Percentiles rank a stretch among this genome's conserved stretches.
phyloP scores from a whole-genome alignment of 768 basidiomycete species.

The Termitomyces sp. region DNA sequence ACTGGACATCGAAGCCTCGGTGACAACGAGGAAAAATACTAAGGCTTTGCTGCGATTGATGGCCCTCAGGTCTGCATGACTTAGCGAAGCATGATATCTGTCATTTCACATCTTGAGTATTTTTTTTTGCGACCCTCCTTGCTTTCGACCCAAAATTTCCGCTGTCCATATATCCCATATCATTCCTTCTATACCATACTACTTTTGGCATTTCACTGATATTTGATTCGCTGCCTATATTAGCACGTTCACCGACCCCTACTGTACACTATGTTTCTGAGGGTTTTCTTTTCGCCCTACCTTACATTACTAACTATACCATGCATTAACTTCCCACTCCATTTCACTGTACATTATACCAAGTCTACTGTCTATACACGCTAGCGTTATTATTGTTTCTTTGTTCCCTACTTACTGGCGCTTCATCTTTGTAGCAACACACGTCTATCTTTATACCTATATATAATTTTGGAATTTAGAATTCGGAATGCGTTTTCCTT shows the following conservation, averaged over 20 bases:
- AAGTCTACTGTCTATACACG: constrained; percentile 8
- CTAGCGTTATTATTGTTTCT: constrained; percentile 5
- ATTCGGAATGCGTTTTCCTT: neutral
- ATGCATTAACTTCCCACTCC: constrained; percentile 9
- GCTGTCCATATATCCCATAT: constrained; percentile 8
- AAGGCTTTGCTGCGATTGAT: neutral
- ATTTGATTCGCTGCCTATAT: constrained; percentile 20
- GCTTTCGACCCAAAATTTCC: constrained; percentile 7
- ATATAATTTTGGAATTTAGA: neutral
- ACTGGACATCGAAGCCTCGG: constrained; percentile 39
- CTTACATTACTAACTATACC: constrained; percentile 10
- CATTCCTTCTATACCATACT: constrained; percentile 19
- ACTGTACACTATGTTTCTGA: constrained; percentile 13
- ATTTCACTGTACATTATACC: constrained; percentile 15
- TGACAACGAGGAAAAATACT: constrained; percentile 32
- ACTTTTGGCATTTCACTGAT: constrained; percentile 12
- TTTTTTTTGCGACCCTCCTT: constrained; percentile 1
- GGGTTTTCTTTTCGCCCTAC: constrained; percentile 2
- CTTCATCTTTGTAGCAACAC: constrained; percentile 9
- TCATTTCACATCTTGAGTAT: constrained; percentile 9
- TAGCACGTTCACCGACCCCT: constrained; percentile 4
- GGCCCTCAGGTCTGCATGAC: neutral
- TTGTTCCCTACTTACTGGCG: neutral
- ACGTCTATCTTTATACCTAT: constrained; percentile 10
- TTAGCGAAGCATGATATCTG: constrained; percentile 4